Evolutionary conservation across 2,329 filamentous ascomycete genomes (phyloP), one percentile per base, ranked within the genome.

Genomic region (Cylindrodendrum hubeiense): DNA sequence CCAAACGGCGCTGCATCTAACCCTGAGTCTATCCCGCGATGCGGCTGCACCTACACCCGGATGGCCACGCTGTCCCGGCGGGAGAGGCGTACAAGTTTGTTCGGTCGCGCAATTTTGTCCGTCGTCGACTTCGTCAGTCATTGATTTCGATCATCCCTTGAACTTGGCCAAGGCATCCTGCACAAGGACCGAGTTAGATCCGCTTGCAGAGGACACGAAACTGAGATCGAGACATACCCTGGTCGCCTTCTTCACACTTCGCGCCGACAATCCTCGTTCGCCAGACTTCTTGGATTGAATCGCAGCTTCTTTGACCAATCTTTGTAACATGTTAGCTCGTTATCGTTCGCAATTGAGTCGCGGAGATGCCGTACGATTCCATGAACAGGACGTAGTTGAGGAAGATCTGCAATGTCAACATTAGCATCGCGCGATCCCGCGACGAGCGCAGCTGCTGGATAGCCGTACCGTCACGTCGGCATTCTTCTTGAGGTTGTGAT

Each of bases 331-430:
- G 12, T 69, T 58, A 57, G 60, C 22, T 41, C 9, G 5, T n/a
- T 15, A 8, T 22, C 2, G n/a, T 28, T 28, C 3, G 28, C 4
- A 30, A 12, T 52, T 7, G 21, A 28, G 17, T 22, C 9, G n/a
- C 10, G 8, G 39, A 17, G 26, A 17, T 33, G 24, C 41, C 83
- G 56, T 79, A 89, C 87, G 82, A 85, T 76, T 90, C 86, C 87
- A 97, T 91, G 72, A 97, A 97, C 2, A 96, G 84, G 69, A 93
- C 88, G 70, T 97, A 97, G 76, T 96, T 90, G 63, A 97, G 85
- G 74, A 93, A 97, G 67, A 97, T 91, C 93, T 96, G n/a, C 28
- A 15, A 52, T n/a, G 58, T 60, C 60, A 56, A 66, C 8, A 70
- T 81, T 57, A 79, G 75, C 51, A 49, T 54, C 51, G 28, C 28